These are phyloP conservation scores for Cryphonectria carpinicola DNA, from an alignment of 2,329 filamentous ascomycete species.

Conservation along the genomic window DNA sequence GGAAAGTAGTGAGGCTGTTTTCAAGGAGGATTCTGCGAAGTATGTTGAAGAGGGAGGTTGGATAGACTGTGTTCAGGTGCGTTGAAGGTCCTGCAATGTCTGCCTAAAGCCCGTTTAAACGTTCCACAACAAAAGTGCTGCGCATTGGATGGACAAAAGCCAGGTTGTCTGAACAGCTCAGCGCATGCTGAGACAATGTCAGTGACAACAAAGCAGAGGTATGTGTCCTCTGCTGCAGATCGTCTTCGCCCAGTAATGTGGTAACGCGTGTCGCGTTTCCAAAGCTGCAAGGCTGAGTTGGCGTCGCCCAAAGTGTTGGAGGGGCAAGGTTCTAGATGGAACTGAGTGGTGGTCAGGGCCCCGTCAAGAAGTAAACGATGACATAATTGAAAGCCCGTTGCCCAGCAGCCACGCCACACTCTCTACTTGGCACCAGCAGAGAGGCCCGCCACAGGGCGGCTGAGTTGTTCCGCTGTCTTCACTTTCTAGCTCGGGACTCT, in stretches of 20 bases:
- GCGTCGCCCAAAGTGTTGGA: constrained; percentile 15
- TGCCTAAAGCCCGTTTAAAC: not conserved
- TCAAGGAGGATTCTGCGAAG: too few relatives aligned
- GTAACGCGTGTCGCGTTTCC: constrained; percentile 16
- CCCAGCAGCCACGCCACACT: constrained; percentile 15
- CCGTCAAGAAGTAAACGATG: constrained; percentile 24
- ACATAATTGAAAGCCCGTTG: constrained; percentile 19
- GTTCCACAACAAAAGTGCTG: not conserved
- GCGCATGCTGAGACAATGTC: not conserved
- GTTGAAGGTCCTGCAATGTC: not conserved
- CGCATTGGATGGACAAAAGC: constrained; percentile 2
- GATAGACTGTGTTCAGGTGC: not conserved
- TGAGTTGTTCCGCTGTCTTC: not conserved
- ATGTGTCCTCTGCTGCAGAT: not conserved
- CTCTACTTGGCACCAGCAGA: not conserved
- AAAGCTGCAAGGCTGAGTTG: constrained; percentile 25
- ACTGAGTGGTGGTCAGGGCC: not conserved
- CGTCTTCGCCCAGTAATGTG: constrained; percentile 5
- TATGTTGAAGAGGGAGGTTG: not conserved
- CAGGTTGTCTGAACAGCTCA: constrained; percentile 11
- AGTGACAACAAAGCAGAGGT: not conserved
- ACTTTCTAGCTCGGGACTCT: too few relatives aligned
- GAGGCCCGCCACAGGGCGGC: not conserved
- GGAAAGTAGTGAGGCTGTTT: not conserved
- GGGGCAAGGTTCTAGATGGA: constrained; percentile 6